These are phyloP conservation scores for Monosporascus sp. DNA, from an alignment of 2,329 filamentous ascomycete species.

Conservation along the genomic window DNA sequence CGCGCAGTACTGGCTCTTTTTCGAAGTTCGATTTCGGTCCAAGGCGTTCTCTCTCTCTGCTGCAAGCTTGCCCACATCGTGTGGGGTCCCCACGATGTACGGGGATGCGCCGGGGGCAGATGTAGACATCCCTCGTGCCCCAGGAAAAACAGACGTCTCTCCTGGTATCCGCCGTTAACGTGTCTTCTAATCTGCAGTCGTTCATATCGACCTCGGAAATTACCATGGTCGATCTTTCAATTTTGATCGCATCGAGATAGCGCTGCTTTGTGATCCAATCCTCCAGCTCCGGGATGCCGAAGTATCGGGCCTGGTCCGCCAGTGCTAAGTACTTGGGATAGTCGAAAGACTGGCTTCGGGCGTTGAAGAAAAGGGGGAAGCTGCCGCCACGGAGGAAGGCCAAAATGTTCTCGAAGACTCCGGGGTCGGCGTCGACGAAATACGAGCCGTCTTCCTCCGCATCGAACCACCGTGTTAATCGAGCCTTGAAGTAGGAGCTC, in stretches of 20 bases:
- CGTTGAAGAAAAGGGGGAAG: slow-evolving; percentile 30
- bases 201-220: not conserved
- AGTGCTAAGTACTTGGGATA: slow-evolving; percentile 27
- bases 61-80: slow-evolving; percentile 10
- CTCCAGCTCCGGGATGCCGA: slow-evolving; percentile 23
- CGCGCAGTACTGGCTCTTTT: slow-evolving; percentile 1
- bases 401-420: slow-evolving; percentile 31
- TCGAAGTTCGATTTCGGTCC: slow-evolving; percentile 1
- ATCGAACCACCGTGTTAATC: slow-evolving; percentile 18
- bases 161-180: not conserved
- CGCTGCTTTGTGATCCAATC: slow-evolving; percentile 24
- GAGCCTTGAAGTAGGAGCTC: slow-evolving; percentile 17
- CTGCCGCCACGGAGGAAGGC: slow-evolving; percentile 27
- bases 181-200: not conserved
- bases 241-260: slow-evolving; percentile 18
- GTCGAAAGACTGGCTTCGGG: slow-evolving; percentile 23
- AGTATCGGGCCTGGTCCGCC: slow-evolving; percentile 28
- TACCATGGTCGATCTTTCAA: not conserved
- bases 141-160: slow-evolving; percentile 5
- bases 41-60: not conserved
- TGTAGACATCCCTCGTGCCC: slow-evolving; percentile 34
- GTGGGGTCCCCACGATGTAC: slow-evolving; percentile 15
- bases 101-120: slow-evolving; percentile 24
- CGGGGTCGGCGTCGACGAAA: slow-evolving; percentile 33
- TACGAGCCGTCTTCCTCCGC: slow-evolving; percentile 24